Base-by-base conservation (phyloP, 257 asterid genomes). In the Phtheirospermum japonicum region DNA sequence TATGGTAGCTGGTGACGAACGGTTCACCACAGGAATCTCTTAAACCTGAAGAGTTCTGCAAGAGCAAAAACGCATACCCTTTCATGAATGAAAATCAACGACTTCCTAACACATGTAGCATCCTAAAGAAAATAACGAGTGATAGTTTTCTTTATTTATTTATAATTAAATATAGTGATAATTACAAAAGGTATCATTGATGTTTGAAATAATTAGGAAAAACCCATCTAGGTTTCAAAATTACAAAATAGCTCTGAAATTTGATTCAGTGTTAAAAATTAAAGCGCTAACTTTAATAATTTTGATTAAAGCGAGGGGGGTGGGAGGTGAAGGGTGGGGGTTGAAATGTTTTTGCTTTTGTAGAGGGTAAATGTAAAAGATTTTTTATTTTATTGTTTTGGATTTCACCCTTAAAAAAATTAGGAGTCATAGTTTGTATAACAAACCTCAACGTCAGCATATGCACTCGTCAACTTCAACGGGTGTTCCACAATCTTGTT, bases 21-120 rank as follows among this genome's bases (percentile, higher is more conserved):
- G 98, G 98, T 71, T 92, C 98, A 40, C 96, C 96, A 52, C 70
- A 75, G 58, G 85, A 75, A 70, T 86, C 98, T 77, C 98, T 84
- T 58, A 81, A 76, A 32, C 86, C 89, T 9, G 82, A 72, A 67
- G 71, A 53, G 67, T 61, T 84, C 95, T 84, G 88, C 78, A 78
- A 69, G 59, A 56, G 36, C 49, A 42, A 62, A 57, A 64, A 33
- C 53, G 26, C 14, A 23, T 13, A 26, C 61, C 18, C 63, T 43
- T 43, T 60, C 55, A 49, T 18, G 18, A 56, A 31, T 50, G 34
- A 64, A 72, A 42, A 54, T 40, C 48, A 49, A 52, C 34, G n/a
- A n/a, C n/a, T n/a, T 59, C 26, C 12, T 57, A 61, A 45, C 6
- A 23, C 28, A 23, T 23, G 28, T 23, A 23, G 28, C 28, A 23